Evolutionary conservation across 345 rosid genomes (phyloP).

Genomic region (Firmiana major): DNA sequence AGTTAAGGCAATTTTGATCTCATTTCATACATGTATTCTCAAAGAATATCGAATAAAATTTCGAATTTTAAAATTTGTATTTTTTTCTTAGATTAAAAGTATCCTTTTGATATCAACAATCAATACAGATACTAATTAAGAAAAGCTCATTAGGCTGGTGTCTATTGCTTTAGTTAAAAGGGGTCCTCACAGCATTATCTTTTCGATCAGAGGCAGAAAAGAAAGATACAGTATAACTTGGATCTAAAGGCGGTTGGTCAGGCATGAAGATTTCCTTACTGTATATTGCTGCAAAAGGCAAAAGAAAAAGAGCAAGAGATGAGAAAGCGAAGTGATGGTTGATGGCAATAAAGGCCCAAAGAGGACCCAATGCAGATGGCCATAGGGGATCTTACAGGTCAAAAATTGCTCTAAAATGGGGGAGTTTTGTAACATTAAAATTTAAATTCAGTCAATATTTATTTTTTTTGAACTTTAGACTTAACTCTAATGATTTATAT

Average conservation of each 20-base stretch:
- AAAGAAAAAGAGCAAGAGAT: neutral
- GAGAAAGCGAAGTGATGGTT: conserved; percentile 18
- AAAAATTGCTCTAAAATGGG: too few species aligned
- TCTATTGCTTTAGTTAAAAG: neutral
- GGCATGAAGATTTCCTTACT: neutral
- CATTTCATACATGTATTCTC: neutral
- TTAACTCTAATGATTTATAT: too few species aligned
- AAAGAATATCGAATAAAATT: too few species aligned
- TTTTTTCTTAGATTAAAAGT: too few species aligned
- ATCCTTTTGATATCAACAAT: neutral
- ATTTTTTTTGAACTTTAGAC: too few species aligned
- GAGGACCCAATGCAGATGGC: conserved; percentile 24
- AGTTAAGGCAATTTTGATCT: neutral
- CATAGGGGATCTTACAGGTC: conserved; percentile 25
- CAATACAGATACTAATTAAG: neutral
- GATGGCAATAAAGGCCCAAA: conserved; percentile 29
- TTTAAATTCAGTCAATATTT: too few species aligned
- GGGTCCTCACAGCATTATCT: neutral
- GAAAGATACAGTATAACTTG: neutral
- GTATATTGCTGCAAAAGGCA: neutral
- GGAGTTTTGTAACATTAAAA: too few species aligned
- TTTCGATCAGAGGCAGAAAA: neutral
- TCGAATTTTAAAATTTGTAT: too few species aligned
- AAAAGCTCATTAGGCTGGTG: neutral
- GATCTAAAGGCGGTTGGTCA: neutral